phyloP scores from a whole-genome alignment of 208 protist genomes.

The Lotmaria passim region DNA sequence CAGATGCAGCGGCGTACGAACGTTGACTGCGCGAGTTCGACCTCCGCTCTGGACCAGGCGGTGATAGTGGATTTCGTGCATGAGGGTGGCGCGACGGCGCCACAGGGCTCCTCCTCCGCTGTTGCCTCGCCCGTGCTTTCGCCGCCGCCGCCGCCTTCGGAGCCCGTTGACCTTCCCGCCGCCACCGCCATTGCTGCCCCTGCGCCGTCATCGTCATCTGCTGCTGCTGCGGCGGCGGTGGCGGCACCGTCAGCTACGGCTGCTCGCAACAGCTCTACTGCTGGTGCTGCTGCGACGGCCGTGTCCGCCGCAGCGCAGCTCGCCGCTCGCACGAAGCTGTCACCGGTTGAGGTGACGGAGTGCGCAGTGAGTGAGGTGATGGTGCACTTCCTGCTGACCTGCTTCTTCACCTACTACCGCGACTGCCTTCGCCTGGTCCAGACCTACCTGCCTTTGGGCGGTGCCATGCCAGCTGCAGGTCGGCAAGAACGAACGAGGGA shows the following conservation, averaged over 20 bases:
- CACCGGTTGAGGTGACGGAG: slow-evolving; percentile 31
- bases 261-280: background rate
- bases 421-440: slow-evolving; percentile 29
- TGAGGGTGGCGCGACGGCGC: background rate
- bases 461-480: background rate
- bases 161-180: too few species aligned
- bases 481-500: background rate
- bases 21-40: background rate
- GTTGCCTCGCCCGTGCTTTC: slow-evolving; percentile 14
- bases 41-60: background rate
- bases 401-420: slow-evolving; percentile 33
- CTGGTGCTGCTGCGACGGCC: background rate
- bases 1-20: slow-evolving; percentile 15
- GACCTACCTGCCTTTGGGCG: slow-evolving; percentile 15
- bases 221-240: background rate
- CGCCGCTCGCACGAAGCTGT: slow-evolving; percentile 14
- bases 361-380: slow-evolving; percentile 41
- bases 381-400: slow-evolving; percentile 35
- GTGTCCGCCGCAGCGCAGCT: slow-evolving; percentile 4
- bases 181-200: background rate
- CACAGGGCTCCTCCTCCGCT: background rate
- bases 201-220: background rate
- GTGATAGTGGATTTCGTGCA: slow-evolving; percentile 12
- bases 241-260: background rate
- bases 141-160: background rate